These are phyloP conservation scores for Sequoiadendron giganteum DNA, from an alignment of 75 land plant genomes.

Conservation along the genomic window DNA sequence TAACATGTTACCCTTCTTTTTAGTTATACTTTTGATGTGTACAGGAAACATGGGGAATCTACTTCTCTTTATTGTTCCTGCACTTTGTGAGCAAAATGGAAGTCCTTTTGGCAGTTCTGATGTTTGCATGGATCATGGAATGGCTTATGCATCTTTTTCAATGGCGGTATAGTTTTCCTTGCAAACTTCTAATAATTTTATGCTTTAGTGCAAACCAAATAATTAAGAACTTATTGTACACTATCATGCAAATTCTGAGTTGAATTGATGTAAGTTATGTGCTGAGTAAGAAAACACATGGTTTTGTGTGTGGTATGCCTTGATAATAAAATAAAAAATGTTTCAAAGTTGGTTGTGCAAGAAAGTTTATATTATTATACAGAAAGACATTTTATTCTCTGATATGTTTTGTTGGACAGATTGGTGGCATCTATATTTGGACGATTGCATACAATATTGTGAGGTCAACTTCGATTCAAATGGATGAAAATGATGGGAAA, in stretches of 20 bases:
- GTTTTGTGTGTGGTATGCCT: not conserved
- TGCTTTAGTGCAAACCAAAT: not conserved
- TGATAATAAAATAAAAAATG: not conserved
- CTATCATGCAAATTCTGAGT: not conserved
- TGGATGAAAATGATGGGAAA: constrained; percentile 1
- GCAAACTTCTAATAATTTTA: not conserved
- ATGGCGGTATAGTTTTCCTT: constrained; percentile 53
- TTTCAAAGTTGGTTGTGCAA: no score
- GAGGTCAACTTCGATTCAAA: constrained; percentile 32
- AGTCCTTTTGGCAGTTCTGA: constrained; percentile 72
- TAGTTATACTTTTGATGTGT: not conserved
- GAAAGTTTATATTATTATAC: not conserved
- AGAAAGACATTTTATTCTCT: not conserved
- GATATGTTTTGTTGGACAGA: constrained; percentile 17
- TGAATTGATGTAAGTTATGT: not conserved
- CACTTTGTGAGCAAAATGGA: constrained; percentile 53
- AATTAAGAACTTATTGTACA: not conserved
- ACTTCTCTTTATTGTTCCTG: constrained; percentile 63
- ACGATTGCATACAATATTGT: constrained; percentile 55
- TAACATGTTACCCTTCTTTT: not conserved
- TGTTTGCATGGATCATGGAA: constrained; percentile 52
- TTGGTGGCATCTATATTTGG: constrained; percentile 57
- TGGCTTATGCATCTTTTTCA: constrained; percentile 76
- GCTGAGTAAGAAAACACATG: not conserved
- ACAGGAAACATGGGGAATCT: constrained; percentile 79